phyloP scores from a whole-genome alignment of 495 filamentous ascomycete species.

The Neurospora sp. region DNA sequence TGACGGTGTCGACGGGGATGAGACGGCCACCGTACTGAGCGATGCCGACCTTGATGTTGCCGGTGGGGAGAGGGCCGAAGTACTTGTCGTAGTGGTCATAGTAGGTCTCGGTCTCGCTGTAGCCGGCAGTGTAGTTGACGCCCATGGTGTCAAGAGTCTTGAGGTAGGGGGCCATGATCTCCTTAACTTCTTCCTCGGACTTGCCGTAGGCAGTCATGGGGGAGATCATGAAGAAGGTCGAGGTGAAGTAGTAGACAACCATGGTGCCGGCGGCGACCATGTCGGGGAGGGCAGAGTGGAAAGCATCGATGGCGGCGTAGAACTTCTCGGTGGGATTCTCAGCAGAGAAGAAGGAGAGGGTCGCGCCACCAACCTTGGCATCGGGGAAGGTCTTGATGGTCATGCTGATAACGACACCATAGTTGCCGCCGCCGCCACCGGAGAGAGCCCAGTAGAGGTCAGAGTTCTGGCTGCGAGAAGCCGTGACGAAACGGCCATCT shows the following conservation, averaged over 20 bases:
- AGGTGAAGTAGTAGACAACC: constrained; percentile 40
- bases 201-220: constrained; percentile 31
- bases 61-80: constrained; percentile 30
- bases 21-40: constrained; percentile 52
- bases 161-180: constrained; percentile 25
- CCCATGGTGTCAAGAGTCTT: constrained; percentile 21
- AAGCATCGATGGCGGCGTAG: constrained; percentile 25
- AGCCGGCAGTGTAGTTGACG: constrained; percentile 15
- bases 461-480: constrained; percentile 35
- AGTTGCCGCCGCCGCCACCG: constrained; percentile 46
- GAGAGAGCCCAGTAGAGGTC: constrained; percentile 55
- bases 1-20: constrained; percentile 43
- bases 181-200: constrained; percentile 21
- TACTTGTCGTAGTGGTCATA: constrained; percentile 36
- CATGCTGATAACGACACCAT: constrained; percentile 34
- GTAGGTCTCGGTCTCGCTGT: constrained; percentile 31
- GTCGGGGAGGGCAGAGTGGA: constrained; percentile 15
- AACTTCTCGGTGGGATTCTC: constrained; percentile 31
- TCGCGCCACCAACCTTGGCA: constrained; percentile 19
- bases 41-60: constrained; percentile 34
- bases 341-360: constrained; percentile 19
- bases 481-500: constrained; percentile 33
- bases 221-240: constrained; percentile 35
- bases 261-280: constrained; percentile 19
- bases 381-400: constrained; percentile 36